These are phyloP conservation scores for Blastobotrys peoriensis DNA, from an alignment of 805 yeast genomes.

Conservation along the genomic window DNA sequence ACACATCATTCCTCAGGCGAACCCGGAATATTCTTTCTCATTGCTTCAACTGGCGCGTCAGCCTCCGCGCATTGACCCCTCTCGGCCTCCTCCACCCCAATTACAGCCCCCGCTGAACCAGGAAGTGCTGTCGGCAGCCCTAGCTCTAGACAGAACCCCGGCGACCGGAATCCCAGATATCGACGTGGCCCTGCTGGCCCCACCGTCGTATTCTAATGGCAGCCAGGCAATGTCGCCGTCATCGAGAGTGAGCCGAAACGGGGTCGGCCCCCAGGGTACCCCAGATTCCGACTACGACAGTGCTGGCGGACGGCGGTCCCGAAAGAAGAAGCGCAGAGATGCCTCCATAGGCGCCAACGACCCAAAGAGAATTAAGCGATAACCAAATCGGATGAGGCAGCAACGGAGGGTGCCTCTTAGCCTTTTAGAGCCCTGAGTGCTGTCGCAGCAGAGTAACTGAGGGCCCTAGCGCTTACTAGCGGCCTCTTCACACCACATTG, in stretches of 20 bases:
- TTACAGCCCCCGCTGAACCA: conserved; percentile 46
- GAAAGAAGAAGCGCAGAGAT: conserved; percentile 9
- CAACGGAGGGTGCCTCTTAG: no score
- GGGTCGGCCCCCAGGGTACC: background rate
- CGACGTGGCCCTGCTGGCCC: conserved; percentile 60
- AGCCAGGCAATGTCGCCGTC: background rate
- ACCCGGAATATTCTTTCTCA: conserved; percentile 15
- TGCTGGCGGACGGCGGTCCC: background rate
- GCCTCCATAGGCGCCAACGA: background rate
- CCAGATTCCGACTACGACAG: background rate
- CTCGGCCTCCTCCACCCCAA: conserved; percentile 35
- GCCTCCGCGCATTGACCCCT: conserved; percentile 16
- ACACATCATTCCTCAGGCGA: conserved; percentile 34
- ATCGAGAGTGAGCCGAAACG: conserved; percentile 11
- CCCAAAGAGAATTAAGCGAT: background rate
- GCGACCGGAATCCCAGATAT: conserved; percentile 73
- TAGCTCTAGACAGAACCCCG: conserved; percentile 60
- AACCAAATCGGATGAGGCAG: no score
- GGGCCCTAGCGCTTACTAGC: no score
- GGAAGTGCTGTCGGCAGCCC: conserved; percentile 41
- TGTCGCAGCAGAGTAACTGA: no score
- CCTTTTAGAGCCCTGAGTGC: no score
- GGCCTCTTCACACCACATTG: no score
- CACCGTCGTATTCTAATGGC: conserved; percentile 27
- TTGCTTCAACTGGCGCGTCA: conserved; percentile 23